Conservation (phyloP, 2,329 filamentous ascomycete species). For the Gnomoniopsis smithogilvyi region DNA sequence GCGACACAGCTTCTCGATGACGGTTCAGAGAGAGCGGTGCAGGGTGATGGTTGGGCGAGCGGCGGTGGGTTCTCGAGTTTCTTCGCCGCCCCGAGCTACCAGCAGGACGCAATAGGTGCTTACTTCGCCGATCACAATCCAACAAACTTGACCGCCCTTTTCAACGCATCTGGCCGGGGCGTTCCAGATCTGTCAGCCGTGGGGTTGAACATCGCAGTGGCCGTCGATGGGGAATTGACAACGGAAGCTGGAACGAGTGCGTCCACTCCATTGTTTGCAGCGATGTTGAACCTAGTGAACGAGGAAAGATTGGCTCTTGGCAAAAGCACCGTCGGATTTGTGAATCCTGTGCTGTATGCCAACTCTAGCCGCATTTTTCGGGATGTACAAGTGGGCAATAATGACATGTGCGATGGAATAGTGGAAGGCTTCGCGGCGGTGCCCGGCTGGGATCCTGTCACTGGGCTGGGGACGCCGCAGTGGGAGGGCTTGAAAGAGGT, state of each 20-base stretch:
- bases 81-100: slow-evolving; percentile 40
- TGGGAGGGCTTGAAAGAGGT: slow-evolving; percentile 23
- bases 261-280: slow-evolving; percentile 30
- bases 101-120: slow-evolving; percentile 33
- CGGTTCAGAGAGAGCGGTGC: slow-evolving; percentile 6
- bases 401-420: slow-evolving; percentile 22
- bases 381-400: slow-evolving; percentile 22
- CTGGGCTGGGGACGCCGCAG: slow-evolving; percentile 25
- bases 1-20: slow-evolving; percentile 22
- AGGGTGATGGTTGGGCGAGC: slow-evolving; percentile 26
- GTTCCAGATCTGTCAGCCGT: neutral
- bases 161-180: neutral
- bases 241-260: slow-evolving; percentile 40
- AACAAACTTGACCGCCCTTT: neutral
- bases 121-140: slow-evolving; percentile 31
- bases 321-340: slow-evolving; percentile 35
- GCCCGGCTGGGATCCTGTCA: slow-evolving; percentile 26
- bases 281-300: slow-evolving; percentile 33
- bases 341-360: slow-evolving; percentile 31
- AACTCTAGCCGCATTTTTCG: slow-evolving; percentile 5
- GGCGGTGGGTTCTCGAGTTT: slow-evolving; percentile 46
- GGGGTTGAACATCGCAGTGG: neutral
- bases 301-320: slow-evolving; percentile 31
- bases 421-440: slow-evolving; percentile 23
- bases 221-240: neutral